These are phyloP conservation scores for Murraya paniculata DNA, from an alignment of 345 rosid species.

Conservation along the genomic window DNA sequence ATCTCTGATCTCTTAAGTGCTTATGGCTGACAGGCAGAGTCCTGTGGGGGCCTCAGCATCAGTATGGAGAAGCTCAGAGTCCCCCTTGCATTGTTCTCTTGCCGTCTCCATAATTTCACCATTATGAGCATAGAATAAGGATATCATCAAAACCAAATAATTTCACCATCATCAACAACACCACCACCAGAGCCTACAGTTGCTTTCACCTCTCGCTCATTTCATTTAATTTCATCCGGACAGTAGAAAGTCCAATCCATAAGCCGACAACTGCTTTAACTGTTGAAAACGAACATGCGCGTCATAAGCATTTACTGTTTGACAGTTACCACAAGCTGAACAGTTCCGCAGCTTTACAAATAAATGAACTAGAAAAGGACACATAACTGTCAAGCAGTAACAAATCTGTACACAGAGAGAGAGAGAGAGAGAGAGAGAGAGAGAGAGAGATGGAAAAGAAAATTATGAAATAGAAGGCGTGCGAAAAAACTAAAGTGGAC, in stretches of 20 bases:
- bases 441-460: not conserved
- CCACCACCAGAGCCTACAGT: too few species aligned
- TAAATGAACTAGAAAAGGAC: slow-evolving; percentile 9
- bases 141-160: not conserved
- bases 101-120: slow-evolving; percentile 1
- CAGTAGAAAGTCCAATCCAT: not conserved
- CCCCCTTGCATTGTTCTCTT: not conserved
- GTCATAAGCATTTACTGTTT: not conserved
- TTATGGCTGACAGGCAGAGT: too few species aligned
- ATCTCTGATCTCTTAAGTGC: too few species aligned
- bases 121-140: not conserved
- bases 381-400: not conserved
- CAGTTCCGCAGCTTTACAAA: not conserved
- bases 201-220: not conserved
- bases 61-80: not conserved
- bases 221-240: not conserved
- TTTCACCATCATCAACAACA: not conserved
- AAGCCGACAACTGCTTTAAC: not conserved
- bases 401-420: not conserved
- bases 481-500: not conserved
- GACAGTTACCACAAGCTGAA: not conserved
- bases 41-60: not conserved
- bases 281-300: not conserved
- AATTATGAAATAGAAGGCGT: not conserved
- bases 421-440: not conserved